phyloP scores from a whole-genome alignment of 208 protist species.

The Wallacemonas sp. region DNA sequence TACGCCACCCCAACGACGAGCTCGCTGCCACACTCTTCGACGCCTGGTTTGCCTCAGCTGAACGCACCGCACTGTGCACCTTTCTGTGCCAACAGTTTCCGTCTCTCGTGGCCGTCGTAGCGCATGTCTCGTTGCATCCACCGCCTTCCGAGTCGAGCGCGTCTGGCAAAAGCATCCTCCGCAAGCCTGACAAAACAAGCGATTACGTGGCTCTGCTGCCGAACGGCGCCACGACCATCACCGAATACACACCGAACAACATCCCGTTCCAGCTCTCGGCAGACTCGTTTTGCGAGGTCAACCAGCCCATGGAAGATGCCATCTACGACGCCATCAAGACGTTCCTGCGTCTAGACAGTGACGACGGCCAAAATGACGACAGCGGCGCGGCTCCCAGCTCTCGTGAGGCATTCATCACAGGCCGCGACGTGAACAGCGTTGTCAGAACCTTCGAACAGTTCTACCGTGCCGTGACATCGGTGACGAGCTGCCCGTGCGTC shows the following conservation, averaged over 20 bases:
- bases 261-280: constrained; percentile 33
- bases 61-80: constrained; percentile 20
- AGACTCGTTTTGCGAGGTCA: constrained; percentile 57
- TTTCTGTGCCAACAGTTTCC: constrained; percentile 18
- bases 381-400: not conserved
- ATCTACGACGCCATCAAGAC: constrained; percentile 35
- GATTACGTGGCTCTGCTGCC: constrained; percentile 31
- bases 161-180: not conserved
- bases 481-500: constrained; percentile 42
- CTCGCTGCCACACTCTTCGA: constrained; percentile 48
- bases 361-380: not conserved
- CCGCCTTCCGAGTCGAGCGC: too few relatives aligned
- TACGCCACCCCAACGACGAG: too few relatives aligned
- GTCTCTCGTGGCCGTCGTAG: constrained; percentile 24
- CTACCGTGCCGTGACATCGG: constrained; percentile 20
- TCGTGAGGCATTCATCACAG: constrained; percentile 34
- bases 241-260: constrained; percentile 44
- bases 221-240: constrained; percentile 11
- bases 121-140: constrained; percentile 27
- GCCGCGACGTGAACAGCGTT: constrained; percentile 43
- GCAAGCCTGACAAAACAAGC: constrained; percentile 37
- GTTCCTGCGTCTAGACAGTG: constrained; percentile 27
- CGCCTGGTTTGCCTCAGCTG: constrained; percentile 22
- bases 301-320: constrained; percentile 46
- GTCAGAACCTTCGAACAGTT: constrained; percentile 32